These are phyloP conservation scores for Bisporella sp. DNA, from an alignment of 2,329 filamentous ascomycete genomes.

Conservation along the genomic window DNA sequence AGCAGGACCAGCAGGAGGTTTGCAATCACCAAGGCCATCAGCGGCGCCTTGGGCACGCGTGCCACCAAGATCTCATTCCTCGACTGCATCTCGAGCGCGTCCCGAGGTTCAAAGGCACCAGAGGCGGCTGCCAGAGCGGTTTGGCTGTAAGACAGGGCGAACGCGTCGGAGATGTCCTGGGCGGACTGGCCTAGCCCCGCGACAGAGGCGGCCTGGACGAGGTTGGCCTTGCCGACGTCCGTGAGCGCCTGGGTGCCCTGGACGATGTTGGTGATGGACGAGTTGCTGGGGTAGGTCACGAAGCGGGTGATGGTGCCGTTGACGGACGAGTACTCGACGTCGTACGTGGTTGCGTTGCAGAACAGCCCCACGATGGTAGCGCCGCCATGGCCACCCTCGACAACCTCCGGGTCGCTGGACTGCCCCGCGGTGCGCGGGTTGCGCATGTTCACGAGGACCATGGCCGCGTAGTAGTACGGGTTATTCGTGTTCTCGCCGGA, in stretches of 20 bases:
- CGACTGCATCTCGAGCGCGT: not conserved
- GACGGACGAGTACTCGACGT: not conserved
- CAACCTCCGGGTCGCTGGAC: not conserved
- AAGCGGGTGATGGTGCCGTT: not conserved
- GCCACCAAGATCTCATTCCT: not conserved
- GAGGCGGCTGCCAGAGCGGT: not conserved
- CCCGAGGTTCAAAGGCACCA: not conserved
- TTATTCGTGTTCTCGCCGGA: too few relatives aligned
- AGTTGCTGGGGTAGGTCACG: not conserved
- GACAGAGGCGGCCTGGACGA: not conserved
- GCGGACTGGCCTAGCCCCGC: not conserved
- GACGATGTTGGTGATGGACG: not conserved
- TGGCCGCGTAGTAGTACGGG: too few relatives aligned
- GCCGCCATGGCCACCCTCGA: not conserved
- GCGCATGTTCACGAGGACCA: too few relatives aligned
- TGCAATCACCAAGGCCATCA: not conserved
- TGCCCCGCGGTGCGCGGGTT: not conserved
- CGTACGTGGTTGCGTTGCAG: not conserved
- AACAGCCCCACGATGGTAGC: not conserved
- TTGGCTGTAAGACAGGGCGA: not conserved
- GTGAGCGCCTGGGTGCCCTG: not conserved
- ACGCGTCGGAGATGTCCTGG: not conserved
- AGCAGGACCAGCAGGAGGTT: conserved; percentile 1
- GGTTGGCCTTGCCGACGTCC: not conserved
- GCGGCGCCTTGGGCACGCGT: not conserved